These are phyloP conservation scores for Claviceps fusiformis DNA, from an alignment of 2,329 filamentous ascomycete species.

Conservation along the genomic window DNA sequence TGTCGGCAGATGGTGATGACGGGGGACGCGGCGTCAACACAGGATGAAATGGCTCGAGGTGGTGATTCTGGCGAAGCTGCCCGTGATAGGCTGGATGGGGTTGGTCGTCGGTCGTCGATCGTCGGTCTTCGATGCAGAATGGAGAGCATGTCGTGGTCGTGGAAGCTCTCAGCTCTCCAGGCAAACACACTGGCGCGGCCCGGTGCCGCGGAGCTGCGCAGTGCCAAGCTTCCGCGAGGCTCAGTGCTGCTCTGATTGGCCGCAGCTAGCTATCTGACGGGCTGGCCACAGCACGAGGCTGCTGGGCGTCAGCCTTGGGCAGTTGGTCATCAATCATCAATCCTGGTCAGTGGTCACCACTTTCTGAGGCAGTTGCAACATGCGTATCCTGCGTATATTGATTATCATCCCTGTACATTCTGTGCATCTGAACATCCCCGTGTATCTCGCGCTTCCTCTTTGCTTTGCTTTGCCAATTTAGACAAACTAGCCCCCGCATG, in stretches of 20 bases:
- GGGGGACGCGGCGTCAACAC: too few species aligned
- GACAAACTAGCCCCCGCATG: too few species aligned
- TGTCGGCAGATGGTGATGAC: not conserved
- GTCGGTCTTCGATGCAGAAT: too few species aligned
- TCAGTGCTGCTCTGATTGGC: constrained; percentile 5
- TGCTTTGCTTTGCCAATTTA: too few species aligned
- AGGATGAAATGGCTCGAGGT: not conserved
- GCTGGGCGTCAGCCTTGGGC: not conserved
- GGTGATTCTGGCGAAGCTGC: not conserved
- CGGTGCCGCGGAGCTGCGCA: too few species aligned
- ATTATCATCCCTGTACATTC: too few species aligned
- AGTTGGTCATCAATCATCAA: not conserved
- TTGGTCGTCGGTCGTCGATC: not conserved
- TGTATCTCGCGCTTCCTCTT: too few species aligned
- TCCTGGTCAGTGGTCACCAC: not conserved
- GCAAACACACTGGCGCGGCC: constrained; percentile 16
- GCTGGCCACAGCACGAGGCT: constrained; percentile 1
- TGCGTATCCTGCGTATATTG: too few species aligned
- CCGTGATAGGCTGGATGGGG: not conserved
- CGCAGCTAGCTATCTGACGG: constrained; percentile 5
- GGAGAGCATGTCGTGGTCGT: constrained; percentile 4
- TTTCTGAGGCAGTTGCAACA: too few species aligned
- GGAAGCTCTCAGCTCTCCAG: not conserved
- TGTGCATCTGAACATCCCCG: too few species aligned
- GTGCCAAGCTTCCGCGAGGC: not conserved